Conservation (phyloP, 495 filamentous ascomycete species). For the Terfezia claveryi region DNA sequence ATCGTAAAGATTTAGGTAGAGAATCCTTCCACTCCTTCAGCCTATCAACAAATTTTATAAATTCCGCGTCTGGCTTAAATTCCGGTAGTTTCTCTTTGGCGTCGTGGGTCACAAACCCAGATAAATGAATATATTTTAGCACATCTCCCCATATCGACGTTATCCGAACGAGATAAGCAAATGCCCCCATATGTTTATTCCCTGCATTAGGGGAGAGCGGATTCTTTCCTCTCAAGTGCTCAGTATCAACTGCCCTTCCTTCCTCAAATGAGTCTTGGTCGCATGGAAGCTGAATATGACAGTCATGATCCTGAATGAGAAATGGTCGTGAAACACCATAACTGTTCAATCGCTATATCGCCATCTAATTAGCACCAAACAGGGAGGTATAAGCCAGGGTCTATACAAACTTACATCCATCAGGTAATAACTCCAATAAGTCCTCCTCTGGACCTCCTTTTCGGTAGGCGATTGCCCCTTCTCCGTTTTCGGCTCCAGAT, state of each 20-base stretch:
- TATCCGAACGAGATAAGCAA: constrained; percentile 18
- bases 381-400: constrained; percentile 1
- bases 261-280: constrained; percentile 17
- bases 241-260: constrained; percentile 13
- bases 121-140: constrained; percentile 17
- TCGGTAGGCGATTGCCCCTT: constrained; percentile 7
- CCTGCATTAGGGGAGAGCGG: constrained; percentile 8
- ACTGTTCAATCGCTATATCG: constrained; percentile 15
- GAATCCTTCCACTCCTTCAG: constrained; percentile 9
- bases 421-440: constrained; percentile 19
- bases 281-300: constrained; percentile 18
- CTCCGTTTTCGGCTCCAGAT: constrained; percentile 14
- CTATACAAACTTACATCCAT: constrained; percentile 17
- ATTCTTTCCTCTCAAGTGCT: constrained; percentile 15
- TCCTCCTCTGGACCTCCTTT: constrained; percentile 14
- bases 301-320: constrained; percentile 19
- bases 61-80: neutral
- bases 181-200: constrained; percentile 15
- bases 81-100: constrained; percentile 6
- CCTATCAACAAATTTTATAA: neutral
- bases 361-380: neutral
- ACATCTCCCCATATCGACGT: constrained; percentile 19
- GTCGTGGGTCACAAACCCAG: constrained; percentile 6
- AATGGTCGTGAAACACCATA: constrained; percentile 19
- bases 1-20: constrained; percentile 13